These are phyloP conservation scores for Corniculantispora saksenae DNA, from an alignment of 2,329 filamentous ascomycete genomes.

Conservation along the genomic window DNA sequence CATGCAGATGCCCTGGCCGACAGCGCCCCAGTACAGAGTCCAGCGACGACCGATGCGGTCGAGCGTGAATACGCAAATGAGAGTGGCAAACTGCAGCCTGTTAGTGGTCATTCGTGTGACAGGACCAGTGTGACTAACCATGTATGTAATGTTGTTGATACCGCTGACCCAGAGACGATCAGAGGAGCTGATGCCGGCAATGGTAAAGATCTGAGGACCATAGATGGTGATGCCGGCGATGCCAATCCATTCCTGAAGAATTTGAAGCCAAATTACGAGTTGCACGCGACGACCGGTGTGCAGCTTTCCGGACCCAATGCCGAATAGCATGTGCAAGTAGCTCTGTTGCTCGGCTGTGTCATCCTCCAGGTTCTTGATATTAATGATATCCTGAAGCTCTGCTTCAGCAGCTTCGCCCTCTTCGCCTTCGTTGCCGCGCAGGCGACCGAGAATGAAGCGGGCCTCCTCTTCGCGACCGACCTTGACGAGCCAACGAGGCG, in stretches of 20 bases:
- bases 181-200: slow-evolving; percentile 62
- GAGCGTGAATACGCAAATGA: slow-evolving; percentile 69
- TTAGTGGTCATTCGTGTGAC: neutral
- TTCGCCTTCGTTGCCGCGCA: slow-evolving; percentile 60
- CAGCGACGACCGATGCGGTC: slow-evolving; percentile 68
- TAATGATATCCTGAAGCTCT: slow-evolving; percentile 69
- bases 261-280: slow-evolving; percentile 70
- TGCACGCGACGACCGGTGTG: slow-evolving; percentile 69
- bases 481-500: slow-evolving; percentile 67
- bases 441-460: slow-evolving; percentile 61
- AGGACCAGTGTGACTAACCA: slow-evolving; percentile 32
- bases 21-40: slow-evolving; percentile 69
- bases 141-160: slow-evolving; percentile 50
- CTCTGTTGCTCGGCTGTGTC: slow-evolving; percentile 58
- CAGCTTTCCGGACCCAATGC: slow-evolving; percentile 63
- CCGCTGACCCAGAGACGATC: slow-evolving; percentile 67
- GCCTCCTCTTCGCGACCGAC: slow-evolving; percentile 67
- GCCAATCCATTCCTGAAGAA: slow-evolving; percentile 70
- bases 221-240: slow-evolving; percentile 70
- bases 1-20: slow-evolving; percentile 66
- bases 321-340: slow-evolving; percentile 68
- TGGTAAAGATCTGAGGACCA: slow-evolving; percentile 60
- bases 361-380: slow-evolving; percentile 62
- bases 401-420: slow-evolving; percentile 56
- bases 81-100: slow-evolving; percentile 51